A percentile compares a stretch with the other conserved stretches of the same genome.
Conservation (phyloP, 257 asterid species). For the Ilex asprella region DNA sequence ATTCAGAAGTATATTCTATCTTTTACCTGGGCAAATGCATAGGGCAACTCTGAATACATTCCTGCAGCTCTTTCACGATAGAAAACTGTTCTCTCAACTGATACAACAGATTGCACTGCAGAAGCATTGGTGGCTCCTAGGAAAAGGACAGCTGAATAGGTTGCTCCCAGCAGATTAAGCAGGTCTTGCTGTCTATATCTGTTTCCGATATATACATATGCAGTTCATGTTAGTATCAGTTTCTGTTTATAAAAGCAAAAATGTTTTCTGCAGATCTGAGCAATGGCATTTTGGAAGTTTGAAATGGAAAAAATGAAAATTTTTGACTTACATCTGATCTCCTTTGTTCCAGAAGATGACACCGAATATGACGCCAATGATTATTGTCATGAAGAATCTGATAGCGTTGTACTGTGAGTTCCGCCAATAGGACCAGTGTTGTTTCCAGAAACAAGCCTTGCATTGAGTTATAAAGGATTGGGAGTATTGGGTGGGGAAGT, state of each 20-base stretch:
- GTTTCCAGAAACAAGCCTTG: slow-evolving; percentile 65
- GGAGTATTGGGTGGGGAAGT: slow-evolving; percentile 47
- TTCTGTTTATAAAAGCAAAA: no score
- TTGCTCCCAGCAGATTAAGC: slow-evolving; percentile 76
- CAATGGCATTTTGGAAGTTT: no score
- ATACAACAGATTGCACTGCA: slow-evolving; percentile 69
- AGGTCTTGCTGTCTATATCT: slow-evolving; percentile 65
- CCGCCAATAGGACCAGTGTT: slow-evolving; percentile 67
- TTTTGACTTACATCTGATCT: slow-evolving; percentile 32
- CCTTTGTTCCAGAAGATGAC: slow-evolving; percentile 68
- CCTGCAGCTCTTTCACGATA: slow-evolving; percentile 92
- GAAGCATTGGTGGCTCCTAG: slow-evolving; percentile 75
- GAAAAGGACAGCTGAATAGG: slow-evolving; percentile 74
- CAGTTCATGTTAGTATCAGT: background rate
- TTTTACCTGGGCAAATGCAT: slow-evolving; percentile 78
- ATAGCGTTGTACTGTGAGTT: slow-evolving; percentile 58
- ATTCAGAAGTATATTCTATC: background rate
- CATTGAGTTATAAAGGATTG: slow-evolving; percentile 58
- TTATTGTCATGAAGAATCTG: slow-evolving; percentile 43
- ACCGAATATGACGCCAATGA: slow-evolving; percentile 53
- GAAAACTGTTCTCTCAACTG: slow-evolving; percentile 68
- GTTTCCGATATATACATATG: slow-evolving; percentile 10
- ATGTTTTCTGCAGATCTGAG: background rate
- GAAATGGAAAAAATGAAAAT: background rate
- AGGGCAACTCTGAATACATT: slow-evolving; percentile 79